Evolutionary conservation across 2,329 filamentous ascomycete genomes (phyloP).

Genomic region (Alternaria gaisen): DNA sequence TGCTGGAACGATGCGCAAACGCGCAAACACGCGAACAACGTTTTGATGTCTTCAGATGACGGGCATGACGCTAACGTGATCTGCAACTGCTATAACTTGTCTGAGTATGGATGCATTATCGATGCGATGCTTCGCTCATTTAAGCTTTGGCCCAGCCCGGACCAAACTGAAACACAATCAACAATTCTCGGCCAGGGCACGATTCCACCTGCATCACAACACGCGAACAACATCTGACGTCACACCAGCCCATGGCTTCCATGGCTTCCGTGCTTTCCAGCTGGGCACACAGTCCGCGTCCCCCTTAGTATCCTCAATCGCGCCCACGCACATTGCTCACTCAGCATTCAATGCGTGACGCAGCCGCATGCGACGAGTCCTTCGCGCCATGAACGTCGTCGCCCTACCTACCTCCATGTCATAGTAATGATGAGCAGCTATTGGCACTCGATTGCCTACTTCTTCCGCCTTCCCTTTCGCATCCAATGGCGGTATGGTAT

Average conservation of each 20-base stretch:
- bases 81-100: neutral
- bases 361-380: slow-evolving; percentile 1
- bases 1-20: neutral
- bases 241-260: slow-evolving; percentile 13
- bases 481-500: slow-evolving; percentile 38
- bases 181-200: slow-evolving; percentile 1
- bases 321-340: slow-evolving; percentile 11
- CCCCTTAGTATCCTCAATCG: slow-evolving; percentile 3
- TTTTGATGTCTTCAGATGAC: neutral
- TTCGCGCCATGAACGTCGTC: slow-evolving; percentile 11
- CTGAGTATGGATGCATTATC: neutral
- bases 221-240: slow-evolving; percentile 14
- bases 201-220: too few species aligned
- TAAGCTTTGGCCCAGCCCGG: slow-evolving; percentile 12
- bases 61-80: neutral
- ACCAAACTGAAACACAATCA: slow-evolving; percentile 2
- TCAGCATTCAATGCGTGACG: slow-evolving; percentile 9
- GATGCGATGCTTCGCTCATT: slow-evolving; percentile 10
- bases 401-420: neutral
- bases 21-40: neutral
- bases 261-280: slow-evolving; percentile 13
- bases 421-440: slow-evolving; percentile 41
- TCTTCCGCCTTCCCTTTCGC: slow-evolving; percentile 45
- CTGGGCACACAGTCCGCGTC: slow-evolving; percentile 14
- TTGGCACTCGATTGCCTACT: slow-evolving; percentile 44